These are phyloP conservation scores for Diaporthe citri DNA, from an alignment of 2,329 filamentous ascomycete species.

Conservation along the genomic window DNA sequence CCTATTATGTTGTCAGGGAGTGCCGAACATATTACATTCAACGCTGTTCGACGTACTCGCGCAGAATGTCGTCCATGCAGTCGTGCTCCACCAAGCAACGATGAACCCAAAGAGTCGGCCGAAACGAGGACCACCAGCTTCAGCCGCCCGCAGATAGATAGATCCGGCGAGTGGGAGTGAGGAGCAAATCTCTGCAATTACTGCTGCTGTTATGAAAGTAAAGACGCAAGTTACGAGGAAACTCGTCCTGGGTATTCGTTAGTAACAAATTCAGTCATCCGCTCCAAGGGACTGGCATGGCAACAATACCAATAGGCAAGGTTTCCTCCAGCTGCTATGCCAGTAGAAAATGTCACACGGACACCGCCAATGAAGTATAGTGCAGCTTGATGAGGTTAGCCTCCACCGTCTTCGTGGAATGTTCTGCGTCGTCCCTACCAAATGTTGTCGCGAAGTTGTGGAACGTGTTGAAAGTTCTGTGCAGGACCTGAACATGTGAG, in stretches of 20 bases:
- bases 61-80: constrained; percentile 71
- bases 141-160: constrained; percentile 73
- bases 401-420: not conserved
- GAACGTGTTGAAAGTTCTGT: constrained; percentile 67
- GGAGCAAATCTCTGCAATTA: constrained; percentile 72
- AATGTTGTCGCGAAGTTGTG: constrained; percentile 72
- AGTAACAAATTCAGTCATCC: not conserved
- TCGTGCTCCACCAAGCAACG: constrained; percentile 75
- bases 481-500: constrained; percentile 59
- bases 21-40: too few species aligned
- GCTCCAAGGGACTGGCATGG: not conserved
- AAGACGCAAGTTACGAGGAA: constrained; percentile 71
- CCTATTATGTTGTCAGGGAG: constrained; percentile 44
- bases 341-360: constrained; percentile 72
- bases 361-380: constrained; percentile 73
- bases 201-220: constrained; percentile 71
- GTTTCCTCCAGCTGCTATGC: constrained; percentile 71
- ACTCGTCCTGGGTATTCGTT: constrained; percentile 60
- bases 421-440: constrained; percentile 52
- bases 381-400: constrained; percentile 58
- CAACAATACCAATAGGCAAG: constrained; percentile 67
- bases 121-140: constrained; percentile 66
- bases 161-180: constrained; percentile 70
- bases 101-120: constrained; percentile 70
- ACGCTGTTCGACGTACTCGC: constrained; percentile 53